phyloP scores from a whole-genome alignment of 2,329 filamentous ascomycete genomes.

The Metarhizium humberi region DNA sequence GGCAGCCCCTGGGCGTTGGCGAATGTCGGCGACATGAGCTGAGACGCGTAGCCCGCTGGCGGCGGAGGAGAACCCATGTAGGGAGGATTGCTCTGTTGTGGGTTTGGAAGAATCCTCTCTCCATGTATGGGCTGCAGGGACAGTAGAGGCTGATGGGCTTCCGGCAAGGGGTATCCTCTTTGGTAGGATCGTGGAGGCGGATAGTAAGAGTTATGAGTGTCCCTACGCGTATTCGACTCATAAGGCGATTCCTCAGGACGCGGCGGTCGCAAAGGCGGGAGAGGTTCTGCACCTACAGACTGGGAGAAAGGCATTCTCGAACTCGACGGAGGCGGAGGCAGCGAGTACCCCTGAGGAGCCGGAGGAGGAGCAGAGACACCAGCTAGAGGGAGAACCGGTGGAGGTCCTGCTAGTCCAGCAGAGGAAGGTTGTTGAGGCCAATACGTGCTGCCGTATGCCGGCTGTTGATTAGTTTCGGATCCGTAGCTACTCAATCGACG shows the following conservation, averaged over 20 bases:
- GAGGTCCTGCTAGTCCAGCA: not conserved
- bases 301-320: slow-evolving; percentile 27
- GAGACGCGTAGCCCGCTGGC: slow-evolving; percentile 18
- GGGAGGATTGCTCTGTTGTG: slow-evolving; percentile 17
- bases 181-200: slow-evolving; percentile 21
- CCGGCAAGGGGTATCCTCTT: slow-evolving; percentile 17
- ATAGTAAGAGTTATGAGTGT: slow-evolving; percentile 22
- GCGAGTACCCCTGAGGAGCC: slow-evolving; percentile 16
- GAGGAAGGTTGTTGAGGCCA: slow-evolving; percentile 23
- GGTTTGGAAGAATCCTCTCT: slow-evolving; percentile 26
- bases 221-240: slow-evolving; percentile 22
- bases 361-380: slow-evolving; percentile 4
- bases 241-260: slow-evolving; percentile 24
- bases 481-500: slow-evolving; percentile 23
- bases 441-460: slow-evolving; percentile 20
- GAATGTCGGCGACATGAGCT: slow-evolving; percentile 29
- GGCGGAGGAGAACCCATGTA: slow-evolving; percentile 27
- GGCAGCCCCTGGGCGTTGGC: slow-evolving; percentile 19
- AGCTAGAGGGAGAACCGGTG: not conserved
- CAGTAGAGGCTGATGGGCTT: slow-evolving; percentile 17
- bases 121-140: slow-evolving; percentile 19
- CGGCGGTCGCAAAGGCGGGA: slow-evolving; percentile 29
- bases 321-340: slow-evolving; percentile 13
- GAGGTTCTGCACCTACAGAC: slow-evolving; percentile 23
- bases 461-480: slow-evolving; percentile 12